Base-by-base conservation (phyloP, 2,329 filamentous ascomycete species). In the Colletotrichum kahawae region DNA sequence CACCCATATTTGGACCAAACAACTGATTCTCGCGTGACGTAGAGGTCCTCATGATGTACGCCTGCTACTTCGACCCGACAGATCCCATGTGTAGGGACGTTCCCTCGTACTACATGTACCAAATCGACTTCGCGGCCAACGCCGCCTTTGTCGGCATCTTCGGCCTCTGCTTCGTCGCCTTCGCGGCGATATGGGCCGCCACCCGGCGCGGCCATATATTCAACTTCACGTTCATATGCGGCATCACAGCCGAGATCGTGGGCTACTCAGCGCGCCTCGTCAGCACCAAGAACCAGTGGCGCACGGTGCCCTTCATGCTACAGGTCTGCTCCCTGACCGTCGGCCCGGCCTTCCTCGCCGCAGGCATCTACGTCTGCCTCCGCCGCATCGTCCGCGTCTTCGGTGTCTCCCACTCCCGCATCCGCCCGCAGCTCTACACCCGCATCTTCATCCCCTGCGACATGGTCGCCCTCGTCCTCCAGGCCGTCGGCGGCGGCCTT, bases 251-350 rank as follows among this genome's bases (percentile, higher is more conserved):
- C 36, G 92, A 93, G 81, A 82, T 92, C 16, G 77, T 92, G 29
- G 92, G 92, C 13, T 93, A 94, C 77, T 82, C 82, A 0, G 92
- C 89, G 4, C 87, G 92, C 12, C 83, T 93, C 36, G 83, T 89
- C 78, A 88, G 90, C 79, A 88, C 87, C 79, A 65, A 87, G 48
- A 88, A 93, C 78, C 87, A 87, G 5, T 93, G 87, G 84, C 77
- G 78, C n/a, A 80, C 86, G 76, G 80, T 82, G 54, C 83, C 84
- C 24, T 90, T 90, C 81, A 79, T 89, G 70, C 88, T 92, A 48
- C 91, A 93, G 80, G 89, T 92, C 48, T 87, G 90, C 79, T 90
- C 88, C 77, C 85, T 94, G 71, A 93, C 92, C 5, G 88, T 93
- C 74, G 92, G 86, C 0, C 92, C 93, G 0, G 92, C 92, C 2